phyloP scores from a whole-genome alignment of 2,329 filamentous ascomycete genomes.

The Samsoniella hepiali region DNA sequence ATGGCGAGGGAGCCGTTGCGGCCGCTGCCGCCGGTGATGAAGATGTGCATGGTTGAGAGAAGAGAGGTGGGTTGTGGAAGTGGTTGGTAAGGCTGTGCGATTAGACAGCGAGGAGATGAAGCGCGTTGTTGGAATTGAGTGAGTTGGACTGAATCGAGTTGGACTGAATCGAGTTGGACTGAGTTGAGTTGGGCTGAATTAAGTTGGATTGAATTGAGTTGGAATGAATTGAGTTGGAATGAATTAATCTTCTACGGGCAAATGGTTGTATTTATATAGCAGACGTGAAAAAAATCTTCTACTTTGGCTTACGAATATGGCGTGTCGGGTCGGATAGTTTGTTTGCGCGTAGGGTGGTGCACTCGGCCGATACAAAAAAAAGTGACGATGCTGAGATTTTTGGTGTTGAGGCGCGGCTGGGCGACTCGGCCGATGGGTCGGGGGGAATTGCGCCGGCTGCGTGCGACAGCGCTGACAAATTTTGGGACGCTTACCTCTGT shows the following conservation, averaged over 20 bases:
- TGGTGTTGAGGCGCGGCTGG: background rate
- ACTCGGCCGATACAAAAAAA: slow-evolving; percentile 7
- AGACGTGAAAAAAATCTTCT: background rate
- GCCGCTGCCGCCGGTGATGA: slow-evolving; percentile 46
- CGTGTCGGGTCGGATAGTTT: slow-evolving; percentile 7
- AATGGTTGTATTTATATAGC: slow-evolving; percentile 5
- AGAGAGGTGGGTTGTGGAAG: background rate
- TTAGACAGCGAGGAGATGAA: too few species aligned
- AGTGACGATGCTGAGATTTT: background rate
- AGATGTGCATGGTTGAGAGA: slow-evolving; percentile 37
- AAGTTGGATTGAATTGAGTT: background rate
- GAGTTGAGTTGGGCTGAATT: background rate
- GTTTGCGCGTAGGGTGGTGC: background rate
- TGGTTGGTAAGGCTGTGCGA: background rate
- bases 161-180: background rate
- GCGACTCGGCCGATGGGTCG: slow-evolving; percentile 4
- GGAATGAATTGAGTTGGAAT: background rate
- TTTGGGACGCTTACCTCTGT: background rate
- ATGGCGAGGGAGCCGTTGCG: slow-evolving; percentile 45
- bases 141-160: background rate
- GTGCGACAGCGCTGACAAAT: background rate
- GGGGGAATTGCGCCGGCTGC: background rate
- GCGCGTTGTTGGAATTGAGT: too few species aligned
- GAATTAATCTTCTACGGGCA: background rate
- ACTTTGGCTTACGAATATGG: slow-evolving; percentile 9